Percentiles rank a stretch among this genome's conserved stretches.
Conservation (phyloP, 805 yeast species). For the Candida bentonensis region DNA sequence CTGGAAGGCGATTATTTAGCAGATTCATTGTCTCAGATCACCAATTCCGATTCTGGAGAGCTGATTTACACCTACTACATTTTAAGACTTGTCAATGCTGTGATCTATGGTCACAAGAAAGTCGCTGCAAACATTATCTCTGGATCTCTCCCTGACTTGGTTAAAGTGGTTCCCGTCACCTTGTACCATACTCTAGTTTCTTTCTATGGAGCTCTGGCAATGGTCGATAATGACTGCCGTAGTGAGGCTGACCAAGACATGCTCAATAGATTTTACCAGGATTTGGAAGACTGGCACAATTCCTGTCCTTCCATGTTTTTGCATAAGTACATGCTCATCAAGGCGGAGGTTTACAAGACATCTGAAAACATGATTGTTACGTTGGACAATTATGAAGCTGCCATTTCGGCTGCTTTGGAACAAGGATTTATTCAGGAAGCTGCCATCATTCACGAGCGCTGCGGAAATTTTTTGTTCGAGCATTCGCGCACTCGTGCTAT, state of each 20-base stretch:
- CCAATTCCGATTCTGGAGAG: conserved; percentile 8
- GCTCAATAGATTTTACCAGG: conserved; percentile 14
- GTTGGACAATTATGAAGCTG: conserved; percentile 32
- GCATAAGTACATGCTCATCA: conserved; percentile 24
- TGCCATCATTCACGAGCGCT: conserved; percentile 28
- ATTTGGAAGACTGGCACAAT: conserved; percentile 24
- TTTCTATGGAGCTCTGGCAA: conserved; percentile 15
- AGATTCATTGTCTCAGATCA: conserved; percentile 4
- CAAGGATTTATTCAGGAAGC: conserved; percentile 24
- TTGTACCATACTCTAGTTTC: conserved; percentile 14
- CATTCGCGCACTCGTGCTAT: conserved; percentile 26
- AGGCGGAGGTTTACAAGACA: conserved; percentile 21
- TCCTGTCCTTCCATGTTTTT: conserved; percentile 26
- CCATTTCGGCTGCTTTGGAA: conserved; percentile 27
- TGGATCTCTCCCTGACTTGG: conserved; percentile 10
- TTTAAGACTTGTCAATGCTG: conserved; percentile 12
- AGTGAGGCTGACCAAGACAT: conserved; percentile 14
- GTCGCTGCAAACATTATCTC: conserved; percentile 13
- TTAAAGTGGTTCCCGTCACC: conserved; percentile 11
- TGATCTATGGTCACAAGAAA: conserved; percentile 11
- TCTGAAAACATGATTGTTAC: conserved; percentile 23
- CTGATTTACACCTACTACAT: conserved; percentile 13
- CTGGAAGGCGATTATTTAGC: conserved; percentile 12
- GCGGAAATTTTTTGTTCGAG: conserved; percentile 21
- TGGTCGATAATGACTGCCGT: conserved; percentile 14